Percentiles rank a stretch among this genome's conserved stretches.
Evolutionary conservation across 2,329 filamentous ascomycete genomes (phyloP).

Genomic region (Monosporascus cannonballus): DNA sequence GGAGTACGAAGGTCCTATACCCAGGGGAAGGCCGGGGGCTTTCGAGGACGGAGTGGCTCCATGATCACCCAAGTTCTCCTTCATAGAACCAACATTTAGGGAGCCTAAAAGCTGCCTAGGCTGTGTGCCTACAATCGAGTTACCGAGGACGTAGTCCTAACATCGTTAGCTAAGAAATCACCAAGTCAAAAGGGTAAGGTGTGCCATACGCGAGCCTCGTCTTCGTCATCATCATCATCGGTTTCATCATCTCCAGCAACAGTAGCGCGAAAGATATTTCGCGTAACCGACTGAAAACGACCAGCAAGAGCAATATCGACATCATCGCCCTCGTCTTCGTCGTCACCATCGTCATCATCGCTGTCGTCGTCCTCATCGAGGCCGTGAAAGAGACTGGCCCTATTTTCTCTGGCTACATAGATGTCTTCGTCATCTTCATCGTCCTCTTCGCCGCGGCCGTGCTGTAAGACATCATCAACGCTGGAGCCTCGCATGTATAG

Average conservation of each 20-base stretch:
- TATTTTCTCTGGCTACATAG: too few species aligned
- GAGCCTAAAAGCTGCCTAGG: not conserved
- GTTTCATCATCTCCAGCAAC: conserved; percentile 1
- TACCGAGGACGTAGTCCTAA: not conserved
- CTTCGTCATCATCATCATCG: not conserved
- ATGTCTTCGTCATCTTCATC: not conserved
- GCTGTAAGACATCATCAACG: not conserved
- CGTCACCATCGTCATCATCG: not conserved
- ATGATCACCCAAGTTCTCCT: not conserved
- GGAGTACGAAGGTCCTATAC: not conserved
- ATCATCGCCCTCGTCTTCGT: conserved; percentile 3
- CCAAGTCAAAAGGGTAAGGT: not conserved
- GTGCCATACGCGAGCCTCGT: not conserved
- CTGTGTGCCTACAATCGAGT: not conserved
- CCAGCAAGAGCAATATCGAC: conserved; percentile 2
- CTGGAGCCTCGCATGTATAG: not conserved
- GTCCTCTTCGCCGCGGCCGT: not conserved
- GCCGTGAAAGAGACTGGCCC: not conserved
- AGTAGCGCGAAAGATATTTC: not conserved
- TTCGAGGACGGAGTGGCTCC: not conserved
- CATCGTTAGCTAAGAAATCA: not conserved
- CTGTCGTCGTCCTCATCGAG: not conserved
- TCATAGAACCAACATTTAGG: not conserved
- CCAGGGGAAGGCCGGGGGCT: not conserved
- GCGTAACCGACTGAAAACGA: not conserved